Evolutionary conservation across 2,329 filamentous ascomycete genomes (phyloP).

Genomic region (Nannizziopsis barbatae): DNA sequence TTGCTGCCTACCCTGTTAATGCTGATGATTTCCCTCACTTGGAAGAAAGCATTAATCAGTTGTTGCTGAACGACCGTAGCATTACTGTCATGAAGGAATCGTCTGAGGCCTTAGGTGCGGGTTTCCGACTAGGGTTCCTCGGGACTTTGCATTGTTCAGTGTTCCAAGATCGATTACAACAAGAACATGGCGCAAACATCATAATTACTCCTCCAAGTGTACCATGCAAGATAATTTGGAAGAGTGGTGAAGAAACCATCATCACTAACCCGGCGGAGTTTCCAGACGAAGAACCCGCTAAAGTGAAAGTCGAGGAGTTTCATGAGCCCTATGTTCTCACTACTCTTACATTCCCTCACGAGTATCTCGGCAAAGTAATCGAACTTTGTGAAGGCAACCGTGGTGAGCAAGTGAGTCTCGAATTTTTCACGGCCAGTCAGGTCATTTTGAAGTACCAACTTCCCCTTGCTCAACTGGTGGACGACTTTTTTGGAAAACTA

Average conservation of each 20-base stretch:
- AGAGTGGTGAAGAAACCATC: constrained; percentile 63
- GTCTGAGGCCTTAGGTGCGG: constrained; percentile 83
- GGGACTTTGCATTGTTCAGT: constrained; percentile 99
- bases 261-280: constrained; percentile 82
- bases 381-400: constrained; percentile 86
- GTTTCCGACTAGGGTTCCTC: constrained; percentile 87
- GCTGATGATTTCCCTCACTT: constrained; percentile 76
- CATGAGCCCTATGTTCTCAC: constrained; percentile 67
- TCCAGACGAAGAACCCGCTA: constrained; percentile 56
- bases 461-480: constrained; percentile 78
- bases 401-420: constrained; percentile 73
- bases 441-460: constrained; percentile 91
- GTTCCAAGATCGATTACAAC: constrained; percentile 85
- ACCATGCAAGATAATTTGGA: constrained; percentile 74
- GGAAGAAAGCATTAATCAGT: constrained; percentile 86
- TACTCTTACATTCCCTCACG: constrained; percentile 83
- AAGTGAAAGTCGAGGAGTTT: constrained; percentile 48
- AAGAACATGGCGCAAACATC: constrained; percentile 88
- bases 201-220: constrained; percentile 96
- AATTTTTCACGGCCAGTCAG: constrained; percentile 84
- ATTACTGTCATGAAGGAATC: constrained; percentile 90
- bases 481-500: constrained; percentile 93
- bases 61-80: constrained; percentile 88
- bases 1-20: constrained; percentile 89
- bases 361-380: constrained; percentile 88